Base-by-base conservation (phyloP, 176 grass and related monocot genomes). In the Triticum monococcum region DNA sequence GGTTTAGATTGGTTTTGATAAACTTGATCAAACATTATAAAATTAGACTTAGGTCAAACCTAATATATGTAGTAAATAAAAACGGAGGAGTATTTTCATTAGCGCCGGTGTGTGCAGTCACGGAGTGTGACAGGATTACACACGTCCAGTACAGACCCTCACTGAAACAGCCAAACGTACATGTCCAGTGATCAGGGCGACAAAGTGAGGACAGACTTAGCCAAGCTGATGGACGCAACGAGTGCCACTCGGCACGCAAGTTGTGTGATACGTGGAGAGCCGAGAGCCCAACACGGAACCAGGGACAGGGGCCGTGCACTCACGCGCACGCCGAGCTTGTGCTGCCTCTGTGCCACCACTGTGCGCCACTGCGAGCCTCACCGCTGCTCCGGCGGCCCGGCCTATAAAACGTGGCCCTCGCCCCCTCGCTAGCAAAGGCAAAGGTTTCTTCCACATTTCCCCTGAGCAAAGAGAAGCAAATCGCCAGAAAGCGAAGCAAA, bases 261-360 rank as follows among this genome's bases (percentile, higher is more conserved):
- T 22, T 4, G 74, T 28, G 74, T 77, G 74, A 77, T 56, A 33
- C 26, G 74, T 33, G 74, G 74, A 18, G 46, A 33, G 26, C 26
- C 25, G 17, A 33, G 16, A 77, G 74, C 46, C 74, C 74, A 56
- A 56, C 74, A 77, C 74, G 46, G 74, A 31, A 77, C 74, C 26
- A 26, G 50, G 43, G 72, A 54, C 50, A 54, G 38, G 12, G 71
- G 71, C 8, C 41, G 50, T 18, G 50, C 50, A 54, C 50, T 54
- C 50, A 28, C 26, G 43, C 73, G 50, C 68, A 70, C 9, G 74
- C 46, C 56, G 46, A 56, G 26, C 74, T 77, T 22, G 30, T 56
- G 74, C 74, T 77, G 9, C 50, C 11, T 45, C 11, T 45, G 46
- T 31, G 41, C 72, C 41, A 28, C 52, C n/a, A 8, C n/a, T 41